Evolutionary conservation across 768 basidiomycete genomes (phyloP).

Genomic region (Trametes elegans): DNA sequence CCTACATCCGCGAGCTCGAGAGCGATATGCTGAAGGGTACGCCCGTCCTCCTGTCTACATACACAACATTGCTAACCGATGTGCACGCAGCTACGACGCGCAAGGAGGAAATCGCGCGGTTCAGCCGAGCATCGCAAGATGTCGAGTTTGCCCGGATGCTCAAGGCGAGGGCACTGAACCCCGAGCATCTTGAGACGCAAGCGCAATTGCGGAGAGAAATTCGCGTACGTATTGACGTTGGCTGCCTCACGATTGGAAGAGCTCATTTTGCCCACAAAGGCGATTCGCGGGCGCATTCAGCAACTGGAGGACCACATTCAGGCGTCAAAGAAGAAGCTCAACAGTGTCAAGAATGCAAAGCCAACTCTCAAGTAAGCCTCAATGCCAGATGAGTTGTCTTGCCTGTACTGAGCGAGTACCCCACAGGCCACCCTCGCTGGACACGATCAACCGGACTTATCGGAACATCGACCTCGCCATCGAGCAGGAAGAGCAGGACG

Average conservation of each 20-base stretch:
- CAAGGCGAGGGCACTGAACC: constrained; percentile 48
- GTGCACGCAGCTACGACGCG: constrained; percentile 68
- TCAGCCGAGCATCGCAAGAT: constrained; percentile 75
- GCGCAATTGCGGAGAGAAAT: constrained; percentile 69
- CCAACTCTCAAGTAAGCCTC: constrained; percentile 56
- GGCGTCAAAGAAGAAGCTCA: constrained; percentile 65
- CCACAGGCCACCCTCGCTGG: constrained; percentile 76
- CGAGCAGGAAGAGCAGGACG: constrained; percentile 54
- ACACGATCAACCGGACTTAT: constrained; percentile 80
- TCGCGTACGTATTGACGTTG: constrained; percentile 47
- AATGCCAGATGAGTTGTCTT: not conserved
- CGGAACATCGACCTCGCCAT: constrained; percentile 80
- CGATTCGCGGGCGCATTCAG: constrained; percentile 68
- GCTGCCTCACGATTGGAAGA: not conserved
- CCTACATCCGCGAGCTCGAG: constrained; percentile 54
- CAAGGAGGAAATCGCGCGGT: constrained; percentile 79
- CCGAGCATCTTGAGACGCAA: constrained; percentile 86
- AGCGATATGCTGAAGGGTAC: constrained; percentile 67
- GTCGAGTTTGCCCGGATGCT: constrained; percentile 60
- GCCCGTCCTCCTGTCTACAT: constrained; percentile 4
- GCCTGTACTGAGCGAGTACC: not conserved
- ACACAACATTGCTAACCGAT: not conserved
- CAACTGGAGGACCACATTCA: constrained; percentile 78
- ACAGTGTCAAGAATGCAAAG: constrained; percentile 58
- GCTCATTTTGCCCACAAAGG: constrained; percentile 37